Base-by-base conservation (phyloP, 2,329 filamentous ascomycete species). In the Monilinia fructicola region DNA sequence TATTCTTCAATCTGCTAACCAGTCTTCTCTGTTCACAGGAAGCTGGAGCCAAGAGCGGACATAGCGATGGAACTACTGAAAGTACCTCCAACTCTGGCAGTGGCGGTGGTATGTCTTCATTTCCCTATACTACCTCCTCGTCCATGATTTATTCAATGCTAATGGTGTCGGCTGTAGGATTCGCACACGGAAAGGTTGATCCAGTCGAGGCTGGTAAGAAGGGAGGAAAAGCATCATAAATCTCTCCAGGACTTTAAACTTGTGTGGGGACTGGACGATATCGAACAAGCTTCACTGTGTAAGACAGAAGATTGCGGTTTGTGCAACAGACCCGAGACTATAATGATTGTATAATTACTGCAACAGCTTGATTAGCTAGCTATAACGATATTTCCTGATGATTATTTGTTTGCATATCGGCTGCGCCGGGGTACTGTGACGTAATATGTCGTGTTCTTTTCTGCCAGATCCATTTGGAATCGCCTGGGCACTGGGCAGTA, bases 121-220 rank as follows among this genome's bases (percentile, higher is more conserved):
- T 6, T 35, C 11, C 26, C n/a, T 14, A 18, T 10, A 26, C 7
- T n/a, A 5, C 1, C 38, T 55, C 3, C 11, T 42, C 11, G 16
- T 38, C 26, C 53, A 31, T 35, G 1, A 40, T 58, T 6, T 18
- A 21, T 38, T 38, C n/a, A 28, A 50, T 50, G 4, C 28, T 65
- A 55, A 65, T 52, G 10, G 3, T 48, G 9, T 16, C 14, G 18
- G 14, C 35, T 3, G 6, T 44, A 71, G 75, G 78, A 70, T 80
- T 80, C 65, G 78, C 78, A 64, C 75, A 77, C 23, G 78, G 78
- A 68, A 78, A 79, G 67, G 78, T 80, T 35, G 78, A 80, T 68
- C 78, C 78, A 35, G 70, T 73, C 53, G 74, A 79, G 70, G 78
- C 78, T 65, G 78, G 78, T 42, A 76, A 77, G 72, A 70, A 79